phyloP scores from a whole-genome alignment of 1,284 basidiomycete species.

The Polyporus tsugae region DNA sequence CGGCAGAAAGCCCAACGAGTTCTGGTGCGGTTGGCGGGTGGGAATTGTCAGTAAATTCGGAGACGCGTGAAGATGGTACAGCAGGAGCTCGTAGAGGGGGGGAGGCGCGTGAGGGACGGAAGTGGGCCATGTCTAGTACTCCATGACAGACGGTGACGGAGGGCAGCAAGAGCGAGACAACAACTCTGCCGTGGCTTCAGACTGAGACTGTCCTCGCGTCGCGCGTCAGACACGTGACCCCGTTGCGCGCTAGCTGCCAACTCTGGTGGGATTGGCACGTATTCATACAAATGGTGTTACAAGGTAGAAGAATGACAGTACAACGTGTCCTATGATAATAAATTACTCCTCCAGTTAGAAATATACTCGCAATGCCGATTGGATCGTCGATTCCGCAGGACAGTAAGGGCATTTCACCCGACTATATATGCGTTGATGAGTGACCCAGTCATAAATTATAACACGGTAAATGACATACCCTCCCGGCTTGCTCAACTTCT shows the following conservation, averaged over 20 bases:
- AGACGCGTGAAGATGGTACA: slow-evolving; percentile 32
- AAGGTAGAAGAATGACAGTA: slow-evolving; percentile 9
- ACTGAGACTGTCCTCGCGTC: slow-evolving; percentile 18
- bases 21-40: slow-evolving; percentile 61
- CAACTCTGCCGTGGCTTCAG: slow-evolving; percentile 19
- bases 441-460: background rate
- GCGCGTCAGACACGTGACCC: slow-evolving; percentile 32
- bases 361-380: slow-evolving; percentile 71
- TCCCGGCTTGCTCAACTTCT: slow-evolving; percentile 85
- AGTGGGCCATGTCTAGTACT: slow-evolving; percentile 38
- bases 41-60: slow-evolving; percentile 50
- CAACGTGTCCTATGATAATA: slow-evolving; percentile 19
- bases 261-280: background rate
- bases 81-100: slow-evolving; percentile 37
- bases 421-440: slow-evolving; percentile 46
- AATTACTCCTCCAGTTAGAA: slow-evolving; percentile 54
- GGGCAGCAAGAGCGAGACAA: slow-evolving; percentile 8
- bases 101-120: slow-evolving; percentile 42
- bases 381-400: slow-evolving; percentile 74
- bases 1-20: slow-evolving; percentile 60
- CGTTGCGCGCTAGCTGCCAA: slow-evolving; percentile 5
- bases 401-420: slow-evolving; percentile 92
- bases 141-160: slow-evolving; percentile 19
- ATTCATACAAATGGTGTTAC: slow-evolving; percentile 10
- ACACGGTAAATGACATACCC: slow-evolving; percentile 66